phyloP scores from a whole-genome alignment of 306 rosid species.

The Sicyos edulis region DNA sequence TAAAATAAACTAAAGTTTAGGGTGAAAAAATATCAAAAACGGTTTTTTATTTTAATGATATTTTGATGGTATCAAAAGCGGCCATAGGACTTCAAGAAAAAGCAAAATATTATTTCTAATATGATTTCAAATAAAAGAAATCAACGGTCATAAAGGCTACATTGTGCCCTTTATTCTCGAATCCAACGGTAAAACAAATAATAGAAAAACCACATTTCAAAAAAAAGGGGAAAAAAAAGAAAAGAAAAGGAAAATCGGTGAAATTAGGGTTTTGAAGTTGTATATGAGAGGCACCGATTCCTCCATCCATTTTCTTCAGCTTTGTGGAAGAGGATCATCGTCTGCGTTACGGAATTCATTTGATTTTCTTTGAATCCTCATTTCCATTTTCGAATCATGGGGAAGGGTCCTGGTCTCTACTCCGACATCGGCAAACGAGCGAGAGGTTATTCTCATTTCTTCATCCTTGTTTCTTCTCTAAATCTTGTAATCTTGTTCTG shows the following conservation, averaged over 20 bases:
- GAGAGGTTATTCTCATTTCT: constrained; percentile 34
- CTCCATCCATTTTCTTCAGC: constrained; percentile 14
- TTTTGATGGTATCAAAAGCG: too few relatives aligned
- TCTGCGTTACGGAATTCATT: not conserved
- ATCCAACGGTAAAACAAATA: too few relatives aligned
- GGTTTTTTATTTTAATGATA: too few relatives aligned
- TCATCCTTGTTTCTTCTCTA: not conserved
- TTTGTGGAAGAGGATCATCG: constrained; percentile 13
- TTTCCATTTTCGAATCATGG: constrained; percentile 36
- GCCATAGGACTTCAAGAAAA: too few relatives aligned
- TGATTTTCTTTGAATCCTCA: not conserved
- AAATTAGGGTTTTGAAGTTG: constrained; percentile 37
- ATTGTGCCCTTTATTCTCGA: too few relatives aligned
- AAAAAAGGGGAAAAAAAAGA: not conserved
- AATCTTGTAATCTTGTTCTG: not conserved
- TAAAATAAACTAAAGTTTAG: too few relatives aligned
- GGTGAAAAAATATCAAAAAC: too few relatives aligned
- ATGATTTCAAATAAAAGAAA: too few relatives aligned
- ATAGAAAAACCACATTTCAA: too few relatives aligned
- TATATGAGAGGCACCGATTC: constrained; percentile 5
- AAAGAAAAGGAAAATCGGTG: not conserved
- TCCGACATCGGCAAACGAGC: constrained; percentile 81
- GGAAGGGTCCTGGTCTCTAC: constrained; percentile 93
- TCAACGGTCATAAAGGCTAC: too few relatives aligned
- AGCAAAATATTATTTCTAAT: too few relatives aligned